phyloP scores from a whole-genome alignment of 306 rosid genomes.

The Quercus aquifolioides region DNA sequence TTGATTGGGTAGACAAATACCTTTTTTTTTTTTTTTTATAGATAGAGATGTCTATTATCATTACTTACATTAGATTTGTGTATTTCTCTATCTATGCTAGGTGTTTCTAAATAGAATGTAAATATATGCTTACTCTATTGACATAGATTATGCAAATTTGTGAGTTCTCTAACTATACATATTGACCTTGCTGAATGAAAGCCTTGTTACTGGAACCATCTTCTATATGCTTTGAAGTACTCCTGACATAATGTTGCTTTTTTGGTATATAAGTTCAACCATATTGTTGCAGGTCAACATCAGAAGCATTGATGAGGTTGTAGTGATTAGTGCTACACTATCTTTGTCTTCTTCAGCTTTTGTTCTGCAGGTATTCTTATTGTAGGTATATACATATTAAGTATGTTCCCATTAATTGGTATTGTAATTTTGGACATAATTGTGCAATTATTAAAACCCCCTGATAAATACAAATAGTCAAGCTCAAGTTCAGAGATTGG shows the following conservation, averaged over 20 bases:
- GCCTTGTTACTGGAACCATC: background rate
- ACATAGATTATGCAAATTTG: background rate
- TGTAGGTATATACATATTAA: background rate
- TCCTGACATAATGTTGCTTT: background rate
- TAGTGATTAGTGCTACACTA: constrained; percentile 97
- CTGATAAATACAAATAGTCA: background rate
- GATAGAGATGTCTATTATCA: no score
- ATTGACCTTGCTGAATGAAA: background rate
- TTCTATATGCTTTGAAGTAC: background rate
- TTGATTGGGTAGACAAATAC: background rate
- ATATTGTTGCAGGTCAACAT: constrained; percentile 73
- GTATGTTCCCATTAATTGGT: constrained; percentile 6
- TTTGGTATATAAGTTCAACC: background rate
- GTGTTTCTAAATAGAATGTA: no score
- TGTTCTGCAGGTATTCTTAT: constrained; percentile 82
- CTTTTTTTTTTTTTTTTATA: background rate
- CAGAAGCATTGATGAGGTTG: constrained; percentile 95
- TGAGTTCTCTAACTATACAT: background rate
- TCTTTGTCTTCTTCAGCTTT: constrained; percentile 97
- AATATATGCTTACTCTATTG: background rate
- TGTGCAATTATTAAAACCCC: constrained; percentile 6
- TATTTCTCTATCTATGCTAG: no score
- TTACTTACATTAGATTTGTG: no score
- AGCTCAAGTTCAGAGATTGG: background rate
- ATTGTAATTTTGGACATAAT: background rate